Conservation (phyloP, 345 rosid genomes). For the Lumnitzera racemosa region DNA sequence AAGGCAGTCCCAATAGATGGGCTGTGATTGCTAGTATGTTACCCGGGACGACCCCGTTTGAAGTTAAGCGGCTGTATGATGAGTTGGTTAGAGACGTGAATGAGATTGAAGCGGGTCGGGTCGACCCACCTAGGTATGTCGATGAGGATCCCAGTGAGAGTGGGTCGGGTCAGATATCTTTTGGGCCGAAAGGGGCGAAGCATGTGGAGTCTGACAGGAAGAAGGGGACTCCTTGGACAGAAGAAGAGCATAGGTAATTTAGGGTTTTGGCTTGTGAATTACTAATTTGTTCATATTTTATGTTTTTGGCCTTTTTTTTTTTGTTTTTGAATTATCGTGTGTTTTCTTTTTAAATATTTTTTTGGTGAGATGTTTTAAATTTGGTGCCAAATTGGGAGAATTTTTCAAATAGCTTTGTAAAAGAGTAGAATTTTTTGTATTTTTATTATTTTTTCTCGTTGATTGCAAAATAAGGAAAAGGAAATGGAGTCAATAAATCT, state of each 20-base stretch:
- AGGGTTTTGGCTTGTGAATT: not conserved
- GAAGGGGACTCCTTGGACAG: constrained; percentile 75
- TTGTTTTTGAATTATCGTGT: not conserved
- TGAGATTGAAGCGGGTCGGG: constrained; percentile 65
- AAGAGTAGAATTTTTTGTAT: too few relatives aligned
- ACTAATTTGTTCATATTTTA: not conserved
- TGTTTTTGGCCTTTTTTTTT: not conserved
- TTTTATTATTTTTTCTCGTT: too few relatives aligned
- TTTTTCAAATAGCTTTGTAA: too few relatives aligned
- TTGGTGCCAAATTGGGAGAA: too few relatives aligned
- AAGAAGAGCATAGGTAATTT: constrained; percentile 44
- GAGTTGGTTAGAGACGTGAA: constrained; percentile 45
- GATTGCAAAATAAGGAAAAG: too few relatives aligned
- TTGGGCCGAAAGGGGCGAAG: constrained; percentile 15
- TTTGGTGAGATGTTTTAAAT: too few relatives aligned
- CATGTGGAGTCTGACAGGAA: constrained; percentile 43
- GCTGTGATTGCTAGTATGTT: constrained; percentile 38
- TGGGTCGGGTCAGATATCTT: constrained; percentile 31
- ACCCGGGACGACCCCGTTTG: constrained; percentile 34
- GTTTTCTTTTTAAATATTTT: too few relatives aligned
- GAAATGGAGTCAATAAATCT: too few relatives aligned
- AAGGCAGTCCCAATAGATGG: constrained; percentile 59
- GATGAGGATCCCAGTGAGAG: constrained; percentile 28
- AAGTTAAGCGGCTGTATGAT: constrained; percentile 55
- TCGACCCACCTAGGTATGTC: constrained; percentile 47